Base-by-base conservation (phyloP, 2,329 filamentous ascomycete genomes). In the Tolypocladium guangdongense region DNA sequence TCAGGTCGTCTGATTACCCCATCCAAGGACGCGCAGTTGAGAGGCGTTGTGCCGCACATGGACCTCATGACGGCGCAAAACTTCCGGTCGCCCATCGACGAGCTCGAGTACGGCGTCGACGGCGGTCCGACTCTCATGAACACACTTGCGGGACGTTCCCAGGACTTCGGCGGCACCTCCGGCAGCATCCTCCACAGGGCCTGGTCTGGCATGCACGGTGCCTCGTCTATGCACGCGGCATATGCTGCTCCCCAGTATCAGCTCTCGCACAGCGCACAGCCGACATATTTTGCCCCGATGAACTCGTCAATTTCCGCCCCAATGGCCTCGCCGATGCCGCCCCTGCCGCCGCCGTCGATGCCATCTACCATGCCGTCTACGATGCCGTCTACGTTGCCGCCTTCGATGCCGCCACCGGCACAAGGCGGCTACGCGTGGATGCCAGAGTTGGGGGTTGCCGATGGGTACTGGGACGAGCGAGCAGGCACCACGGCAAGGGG, bases 51-150 rank as follows among this genome's bases (percentile, higher is more conserved):
- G 7, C 82, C 83, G 14, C 79, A 84, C 5, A 55, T 65, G 0
- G 80, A 84, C 51, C 71, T 88, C 32, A 72, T 83, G 43, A 75
- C 75, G 18, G 77, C 78, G 50, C 81, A 85, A 61, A 87, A 82
- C 66, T 88, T 88, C 68, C 79, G 84, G 10, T 74, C 81, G 0
- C 81, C 82, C 0, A 75, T 87, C 35, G 81, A 87, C 51, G 83
- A 87, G 49, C 64, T 77, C 3, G 80, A 83, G 37, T 66, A 62
- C 41, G 43, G 49, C 11, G 45, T 57, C 18, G 57, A 62, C 7
- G 51, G 54, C 16, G 27, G 33, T 8, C 45, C 47, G 2, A n/a
- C 53, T 24, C 48, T 62, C 33, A 54, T 58, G 16, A 22, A 49
- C 2, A 35, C 55, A 6, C 47, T 63, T 24, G 27, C 54, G 11